Percentiles rank a stretch among this genome's conserved stretches.
Conservation (phyloP, 352 stramenopile genomes). For the Pythium apleroticum region DNA sequence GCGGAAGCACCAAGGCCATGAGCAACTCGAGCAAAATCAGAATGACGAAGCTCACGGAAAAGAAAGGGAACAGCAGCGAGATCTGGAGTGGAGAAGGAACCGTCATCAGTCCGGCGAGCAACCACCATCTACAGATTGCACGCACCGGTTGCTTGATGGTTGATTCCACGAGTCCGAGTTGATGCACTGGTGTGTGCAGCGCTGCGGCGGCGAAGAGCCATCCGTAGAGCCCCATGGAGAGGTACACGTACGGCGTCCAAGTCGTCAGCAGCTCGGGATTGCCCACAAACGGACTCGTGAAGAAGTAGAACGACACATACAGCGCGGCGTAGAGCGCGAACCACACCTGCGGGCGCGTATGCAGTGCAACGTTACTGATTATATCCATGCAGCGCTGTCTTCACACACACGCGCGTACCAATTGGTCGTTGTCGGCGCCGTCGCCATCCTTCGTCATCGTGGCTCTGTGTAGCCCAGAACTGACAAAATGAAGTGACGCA, state of each 20-base stretch:
- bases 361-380: neutral
- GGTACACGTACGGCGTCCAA: conserved; percentile 88
- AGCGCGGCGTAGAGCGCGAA: conserved; percentile 79
- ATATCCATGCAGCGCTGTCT: neutral
- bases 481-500: conserved; percentile 10
- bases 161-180: conserved; percentile 68
- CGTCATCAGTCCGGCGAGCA: neutral
- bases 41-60: conserved; percentile 78
- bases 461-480: neutral
- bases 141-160: conserved; percentile 85
- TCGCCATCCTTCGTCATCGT: conserved; percentile 11
- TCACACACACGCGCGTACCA: conserved; percentile 10
- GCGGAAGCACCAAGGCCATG: conserved; percentile 60
- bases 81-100: conserved; percentile 37
- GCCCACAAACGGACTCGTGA: conserved; percentile 85
- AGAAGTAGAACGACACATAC: conserved; percentile 88
- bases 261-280: conserved; percentile 82
- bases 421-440: conserved; percentile 25
- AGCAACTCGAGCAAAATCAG: conserved; percentile 71
- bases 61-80: conserved; percentile 85
- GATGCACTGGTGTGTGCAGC: conserved; percentile 72
- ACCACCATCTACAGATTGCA: neutral
- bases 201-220: conserved; percentile 80
- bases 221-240: conserved; percentile 84
- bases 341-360: conserved; percentile 51